These are phyloP conservation scores for Lantana camara DNA, from an alignment of 257 asterid genomes.

Conservation along the genomic window DNA sequence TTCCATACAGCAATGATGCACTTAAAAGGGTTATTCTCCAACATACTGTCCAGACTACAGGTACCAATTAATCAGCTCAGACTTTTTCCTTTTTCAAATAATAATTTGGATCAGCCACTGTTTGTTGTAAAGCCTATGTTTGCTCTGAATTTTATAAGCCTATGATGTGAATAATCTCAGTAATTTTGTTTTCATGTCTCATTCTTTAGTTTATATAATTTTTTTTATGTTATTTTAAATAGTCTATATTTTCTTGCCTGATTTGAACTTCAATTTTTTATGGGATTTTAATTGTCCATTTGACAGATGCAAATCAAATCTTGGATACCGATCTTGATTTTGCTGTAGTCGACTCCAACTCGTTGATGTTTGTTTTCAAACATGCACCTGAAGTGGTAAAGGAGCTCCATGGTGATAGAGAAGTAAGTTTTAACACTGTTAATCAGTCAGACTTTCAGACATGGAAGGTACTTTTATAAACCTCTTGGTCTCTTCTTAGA, in stretches of 20 bases:
- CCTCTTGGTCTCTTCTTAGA: conserved; percentile 11
- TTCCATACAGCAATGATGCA: conserved; percentile 94
- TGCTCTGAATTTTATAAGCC: no score
- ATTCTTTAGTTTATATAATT: conserved; percentile 11
- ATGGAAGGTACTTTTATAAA: conserved; percentile 72
- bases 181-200: conserved; percentile 12
- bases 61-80: conserved; percentile 35
- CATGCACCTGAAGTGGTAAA: conserved; percentile 80
- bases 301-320: conserved; percentile 68
- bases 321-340: conserved; percentile 74
- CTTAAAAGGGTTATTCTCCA: conserved; percentile 92
- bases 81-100: no score
- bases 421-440: conserved; percentile 53
- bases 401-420: conserved; percentile 55
- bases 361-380: conserved; percentile 82
- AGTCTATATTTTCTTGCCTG: neutral
- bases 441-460: conserved; percentile 53
- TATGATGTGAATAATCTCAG: conserved; percentile 8
- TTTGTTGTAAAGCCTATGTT: no score
- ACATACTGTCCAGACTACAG: conserved; percentile 75
- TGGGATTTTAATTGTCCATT: conserved; percentile 25
- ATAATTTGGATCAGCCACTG: conserved; percentile 13
- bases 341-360: conserved; percentile 86
- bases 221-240: no score
- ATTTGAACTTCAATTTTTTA: conserved; percentile 14